Evolutionary conservation across 345 rosid genomes (phyloP), one percentile per base, ranked within the genome.

Genomic region (Brassica incana): DNA sequence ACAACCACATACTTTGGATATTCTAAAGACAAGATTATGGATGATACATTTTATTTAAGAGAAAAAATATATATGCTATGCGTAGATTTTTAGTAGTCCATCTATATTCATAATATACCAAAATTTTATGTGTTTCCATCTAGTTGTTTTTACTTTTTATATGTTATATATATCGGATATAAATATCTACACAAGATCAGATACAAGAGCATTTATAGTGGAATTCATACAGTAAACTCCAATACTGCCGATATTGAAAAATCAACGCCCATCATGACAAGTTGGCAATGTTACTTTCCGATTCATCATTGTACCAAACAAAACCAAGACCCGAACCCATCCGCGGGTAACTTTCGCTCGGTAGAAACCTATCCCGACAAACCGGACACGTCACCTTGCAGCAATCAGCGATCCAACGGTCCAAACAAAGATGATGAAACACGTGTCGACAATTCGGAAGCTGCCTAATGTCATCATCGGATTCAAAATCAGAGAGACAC

Each of bases 331-430:
- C 87, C 85, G 85, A 88, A 5, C 83, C 65, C 52, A 83, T 69
- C 76, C 84, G 78, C 40, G 88, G 81, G 64, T 83, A 78, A 7
- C 74, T 9, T 2, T 79, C 87, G 5, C 85, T 77, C 0, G 87
- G 90, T 52, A 88, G 58, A 23, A 91, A 84, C 32, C 86, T 82
- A 60, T 88, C 83, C 15, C 95, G 84, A 72, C 97, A 90, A 4
- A 91, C 81, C 0, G 89, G 95, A 50, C 94, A 91, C 0, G 91
- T 93, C 78, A 79, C 83, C 78, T 81, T 90, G 18, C 85, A 78
- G 18, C 87, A 90, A 7, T 77, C 90, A 18, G 71, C 60, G 79
- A 90, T 86, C 98, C 98, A 91, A 77, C 87, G 90, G 87, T 93
- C 91, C 25, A 91, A 78, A 16, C 97, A 90, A 70, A 77, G 14